Conservation (phyloP, 495 filamentous ascomycete species). For the Trichoderma parareesei region DNA sequence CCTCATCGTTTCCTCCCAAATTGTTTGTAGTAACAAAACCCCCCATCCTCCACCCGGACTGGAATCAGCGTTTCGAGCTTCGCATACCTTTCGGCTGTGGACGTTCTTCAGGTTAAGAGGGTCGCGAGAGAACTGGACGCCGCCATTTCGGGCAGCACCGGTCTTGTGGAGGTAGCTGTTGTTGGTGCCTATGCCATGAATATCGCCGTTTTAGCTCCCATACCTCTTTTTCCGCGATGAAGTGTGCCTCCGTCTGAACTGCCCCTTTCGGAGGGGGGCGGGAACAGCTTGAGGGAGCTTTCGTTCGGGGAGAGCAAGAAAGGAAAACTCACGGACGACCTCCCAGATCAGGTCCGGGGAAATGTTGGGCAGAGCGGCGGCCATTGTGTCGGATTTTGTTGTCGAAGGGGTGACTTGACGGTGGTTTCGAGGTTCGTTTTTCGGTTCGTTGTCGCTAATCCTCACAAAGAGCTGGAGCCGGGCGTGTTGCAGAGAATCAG, state of each 20-base stretch:
- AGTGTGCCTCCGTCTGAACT: not conserved
- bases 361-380: conserved; percentile 44
- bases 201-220: conserved; percentile 7
- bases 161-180: conserved; percentile 88
- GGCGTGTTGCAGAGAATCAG: not conserved
- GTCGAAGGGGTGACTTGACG: conserved; percentile 22
- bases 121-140: conserved; percentile 85
- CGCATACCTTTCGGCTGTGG: conserved; percentile 77
- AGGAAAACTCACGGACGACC: conserved; percentile 63
- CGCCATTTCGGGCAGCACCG: conserved; percentile 50
- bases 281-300: too few species aligned
- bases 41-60: not conserved
- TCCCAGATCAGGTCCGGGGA: conserved; percentile 89
- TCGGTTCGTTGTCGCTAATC: not conserved
- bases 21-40: not conserved
- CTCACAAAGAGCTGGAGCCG: not conserved
- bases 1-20: conserved; percentile 1
- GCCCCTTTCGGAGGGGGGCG: not conserved
- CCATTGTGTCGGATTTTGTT: conserved; percentile 33
- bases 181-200: conserved; percentile 56
- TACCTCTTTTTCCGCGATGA: not conserved
- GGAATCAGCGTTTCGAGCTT: not conserved
- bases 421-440: conserved; percentile 18
- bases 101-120: conserved; percentile 85
- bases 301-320: not conserved